These are phyloP conservation scores for Mycena floridula DNA, from an alignment of 768 basidiomycete species.

Conservation along the genomic window DNA sequence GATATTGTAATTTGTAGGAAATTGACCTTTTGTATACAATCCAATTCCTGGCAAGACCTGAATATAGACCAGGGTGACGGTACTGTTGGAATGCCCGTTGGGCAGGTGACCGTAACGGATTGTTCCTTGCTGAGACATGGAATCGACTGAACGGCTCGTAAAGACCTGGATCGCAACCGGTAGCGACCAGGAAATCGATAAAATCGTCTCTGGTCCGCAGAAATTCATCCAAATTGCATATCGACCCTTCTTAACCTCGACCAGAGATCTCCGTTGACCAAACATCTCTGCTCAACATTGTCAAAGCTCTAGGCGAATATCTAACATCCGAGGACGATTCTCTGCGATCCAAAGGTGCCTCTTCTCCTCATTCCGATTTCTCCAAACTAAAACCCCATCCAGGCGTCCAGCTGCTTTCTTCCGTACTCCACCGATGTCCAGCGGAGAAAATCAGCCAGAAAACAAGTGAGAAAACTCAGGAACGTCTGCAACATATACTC, in stretches of 20 bases:
- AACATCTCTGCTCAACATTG: slow-evolving; percentile 64
- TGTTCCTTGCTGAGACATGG: no score
- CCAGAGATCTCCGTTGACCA: slow-evolving; percentile 46
- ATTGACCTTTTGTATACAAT: no score
- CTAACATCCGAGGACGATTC: slow-evolving; percentile 82
- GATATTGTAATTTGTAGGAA: no score
- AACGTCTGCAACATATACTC: slow-evolving; percentile 5
- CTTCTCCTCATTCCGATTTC: slow-evolving; percentile 1
- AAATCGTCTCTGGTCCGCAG: slow-evolving; percentile 52
- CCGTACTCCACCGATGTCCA: slow-evolving; percentile 58
- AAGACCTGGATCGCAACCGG: slow-evolving; percentile 70
- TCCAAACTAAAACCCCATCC: slow-evolving; percentile 8
- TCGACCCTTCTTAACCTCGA: slow-evolving; percentile 2
- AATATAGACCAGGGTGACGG: no score
- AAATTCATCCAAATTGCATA: background rate
- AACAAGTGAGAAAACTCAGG: slow-evolving; percentile 51
- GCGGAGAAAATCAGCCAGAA: slow-evolving; percentile 66
- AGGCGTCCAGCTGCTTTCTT: slow-evolving; percentile 85
- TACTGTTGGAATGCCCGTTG: no score
- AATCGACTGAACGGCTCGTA: slow-evolving; percentile 44
- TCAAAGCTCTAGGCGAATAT: slow-evolving; percentile 83
- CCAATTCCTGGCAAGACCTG: no score
- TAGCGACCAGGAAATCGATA: slow-evolving; percentile 51
- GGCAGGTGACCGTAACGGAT: no score
- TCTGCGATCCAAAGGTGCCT: slow-evolving; percentile 71